Base-by-base conservation (phyloP, 2,329 filamentous ascomycete species). In the Ophiosphaerella korrae region DNA sequence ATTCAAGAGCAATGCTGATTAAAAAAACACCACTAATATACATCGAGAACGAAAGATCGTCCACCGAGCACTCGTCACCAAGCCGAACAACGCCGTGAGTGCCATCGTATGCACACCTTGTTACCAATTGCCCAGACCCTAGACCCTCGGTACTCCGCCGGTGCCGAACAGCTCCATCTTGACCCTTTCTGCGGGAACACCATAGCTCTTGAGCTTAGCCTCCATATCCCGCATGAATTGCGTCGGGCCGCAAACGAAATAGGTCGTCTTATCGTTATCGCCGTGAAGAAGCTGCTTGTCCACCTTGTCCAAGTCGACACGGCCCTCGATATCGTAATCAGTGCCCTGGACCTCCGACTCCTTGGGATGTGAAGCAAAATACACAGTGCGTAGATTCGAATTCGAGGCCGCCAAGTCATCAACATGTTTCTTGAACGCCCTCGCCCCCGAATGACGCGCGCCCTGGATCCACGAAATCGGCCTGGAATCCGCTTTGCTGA, bases 171-270 rank as follows among this genome's bases (percentile, higher is more conserved):
- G 70, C 72, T 92, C 88, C 58, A 89, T 78, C 63, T 85, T 82
- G 47, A 89, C 80, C 58, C 84, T 81, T 26, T 79, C 78, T n/a
- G 73, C 71, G 1, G 76, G 71, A 1, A 91, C 86, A 0, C 86
- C 87, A 48, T 77, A 72, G 2, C 63, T 74, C 59, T 79, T 73
- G 49, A 92, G 75, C 58, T 76, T 79, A 7, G 73, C 71, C 57
- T 83, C 76, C 18, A 83, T 75, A 33, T 84, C 81, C 8, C 79
- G 62, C 89, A 92, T 92, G 77, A 91, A 92, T 7, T 70, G 67
- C 52, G 80, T 78, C 0, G 89, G 88, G 0, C 89, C 89, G 64
- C 89, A 92, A 45, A 90, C 75, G 61, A 83, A 92, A 70, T 91
- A 92, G 63, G 85, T 77, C 0, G 89, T 79, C 37, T 73, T 73